A percentile compares a stretch with the other conserved stretches of the same genome.
Conservation (phyloP, 2,329 filamentous ascomycete genomes). For the Rosellinia necatrix region DNA sequence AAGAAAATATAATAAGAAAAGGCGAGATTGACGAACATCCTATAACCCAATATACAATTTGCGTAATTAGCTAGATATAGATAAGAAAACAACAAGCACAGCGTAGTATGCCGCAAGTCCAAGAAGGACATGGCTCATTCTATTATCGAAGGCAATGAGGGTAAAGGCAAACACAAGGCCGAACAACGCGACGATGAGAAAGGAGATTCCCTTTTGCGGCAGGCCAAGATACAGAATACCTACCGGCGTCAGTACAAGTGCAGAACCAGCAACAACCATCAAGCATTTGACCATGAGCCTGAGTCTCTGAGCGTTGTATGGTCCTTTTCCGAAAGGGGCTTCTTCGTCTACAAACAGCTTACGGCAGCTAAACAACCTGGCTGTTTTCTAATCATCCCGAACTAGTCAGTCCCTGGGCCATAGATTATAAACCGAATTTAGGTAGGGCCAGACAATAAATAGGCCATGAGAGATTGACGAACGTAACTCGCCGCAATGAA, state of each 20-base stretch:
- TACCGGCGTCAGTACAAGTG: slow-evolving; percentile 1
- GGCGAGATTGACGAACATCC: too few relatives aligned
- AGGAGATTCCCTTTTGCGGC: not conserved
- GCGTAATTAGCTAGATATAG: not conserved
- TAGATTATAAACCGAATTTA: not conserved
- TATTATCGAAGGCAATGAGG: slow-evolving; percentile 1
- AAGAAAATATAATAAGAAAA: not conserved
- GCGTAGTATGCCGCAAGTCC: slow-evolving; percentile 9
- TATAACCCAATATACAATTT: too few relatives aligned
- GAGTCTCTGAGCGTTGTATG: not conserved
- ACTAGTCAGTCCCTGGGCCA: not conserved
- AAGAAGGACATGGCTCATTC: slow-evolving; percentile 9
- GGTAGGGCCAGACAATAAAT: too few relatives aligned
- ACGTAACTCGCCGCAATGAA: too few relatives aligned
- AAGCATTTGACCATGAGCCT: not conserved
- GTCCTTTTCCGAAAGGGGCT: not conserved
- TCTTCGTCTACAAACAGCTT: not conserved
- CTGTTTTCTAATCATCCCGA: not conserved
- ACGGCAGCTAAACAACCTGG: not conserved
- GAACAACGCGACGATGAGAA: slow-evolving; percentile 1
- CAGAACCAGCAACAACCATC: not conserved
- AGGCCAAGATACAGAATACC: slow-evolving; percentile 4
- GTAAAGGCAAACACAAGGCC: not conserved
- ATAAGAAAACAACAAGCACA: slow-evolving; percentile 9
- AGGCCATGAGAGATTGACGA: too few relatives aligned